Base-by-base conservation (phyloP, 2,329 filamentous ascomycete genomes). In the Didymella glomerata region DNA sequence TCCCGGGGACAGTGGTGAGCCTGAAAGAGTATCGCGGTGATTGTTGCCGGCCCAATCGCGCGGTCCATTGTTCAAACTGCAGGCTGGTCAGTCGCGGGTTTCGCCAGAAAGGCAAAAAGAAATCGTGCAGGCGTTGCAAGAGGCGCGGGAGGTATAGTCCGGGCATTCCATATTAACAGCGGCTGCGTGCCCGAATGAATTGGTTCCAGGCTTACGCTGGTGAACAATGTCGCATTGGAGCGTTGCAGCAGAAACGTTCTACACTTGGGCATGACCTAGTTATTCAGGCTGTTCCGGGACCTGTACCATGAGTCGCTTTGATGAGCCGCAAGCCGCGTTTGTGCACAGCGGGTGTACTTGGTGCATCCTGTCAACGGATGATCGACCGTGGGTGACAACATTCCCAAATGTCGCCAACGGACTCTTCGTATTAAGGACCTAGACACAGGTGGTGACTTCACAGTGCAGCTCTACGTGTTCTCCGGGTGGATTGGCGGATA, bases 191-290 rank as follows among this genome's bases (percentile, higher is more conserved):
- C 27, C 25, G 4, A 34, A 41, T n/a, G 47, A 24, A 28, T 30
- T 41, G 40, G 41, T 46, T 27, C 50, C 46, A 59, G 50, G 49
- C 46, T 27, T 24, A 13, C 18, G 14, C 42, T 47, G 16, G 22
- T 38, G 13, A 41, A 54, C 48, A 46, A 54, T 24, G 64, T 67
- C 58, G 57, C 54, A 66, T 58, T 54, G 54, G 46, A 49, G 57
- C 44, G 65, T 68, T 65, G 54, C 64, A 68, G 51, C 44, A 54
- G 18, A 18, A 11, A n/a, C 32, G 13, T 42, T 16, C n/a, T 16
- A 42, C 48, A 40, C 24, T 8, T 40, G 40, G 48, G 13, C 41
- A 42, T 48, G 34, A 18, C 48, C 38, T 60, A 32, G 48, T 48
- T 42, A 32, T 54, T 48, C 44, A 50, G 16, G 34, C 47, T 50